Evolutionary conservation across 768 basidiomycete species (phyloP), one percentile per base, ranked within the genome.

Genomic region (Lactarius hengduanensis): DNA sequence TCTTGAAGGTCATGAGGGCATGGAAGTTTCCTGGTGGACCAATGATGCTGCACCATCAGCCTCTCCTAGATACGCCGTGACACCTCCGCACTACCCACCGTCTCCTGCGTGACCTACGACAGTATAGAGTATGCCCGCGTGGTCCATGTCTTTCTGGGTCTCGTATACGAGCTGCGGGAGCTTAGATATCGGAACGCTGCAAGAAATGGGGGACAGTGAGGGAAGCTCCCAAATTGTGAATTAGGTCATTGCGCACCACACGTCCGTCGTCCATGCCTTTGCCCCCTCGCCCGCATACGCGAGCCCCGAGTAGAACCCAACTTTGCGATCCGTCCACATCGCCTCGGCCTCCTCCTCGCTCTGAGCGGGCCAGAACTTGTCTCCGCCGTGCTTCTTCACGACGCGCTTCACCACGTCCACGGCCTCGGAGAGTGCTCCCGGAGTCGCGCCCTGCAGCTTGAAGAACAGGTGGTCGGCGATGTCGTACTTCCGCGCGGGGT

Each of bases 61-160:
- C 6, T 7, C 26, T 53, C 50, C 50, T 53, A 4, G 22, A 6
- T 26, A 53, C 15, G 26, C 16, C 5, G 26, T 47, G 45, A 28
- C 16, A 32, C 1, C 40, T 15, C 11, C 41, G 11, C 60, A 81
- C 68, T 79, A 80, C 69, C 79, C 77, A 71, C 88, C 89, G 71
- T 91, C 90, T 3, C 89, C 91, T 0, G 88, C 90, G 66, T 92
- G 91, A 0, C 89, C 91, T 8, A 91, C 81, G n/a, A 91, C 85
- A 0, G 83, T 82, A 15, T 86, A 86, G 0, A 82, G 73, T 15
- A 96, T 73, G 0, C 87, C 87, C 2, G 81, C 72, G 32, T 76
- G 74, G 1, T 76, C 77, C 1, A 95, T 76, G 70, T 95, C 92
- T 71, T 86, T 79, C 72, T 90, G 87, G 9, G 90, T 92, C 67